Percentiles rank a stretch among this genome's conserved stretches.
Evolutionary conservation across 148 eudicot species (phyloP).

Genomic region (Hydrangea macrophylla): DNA sequence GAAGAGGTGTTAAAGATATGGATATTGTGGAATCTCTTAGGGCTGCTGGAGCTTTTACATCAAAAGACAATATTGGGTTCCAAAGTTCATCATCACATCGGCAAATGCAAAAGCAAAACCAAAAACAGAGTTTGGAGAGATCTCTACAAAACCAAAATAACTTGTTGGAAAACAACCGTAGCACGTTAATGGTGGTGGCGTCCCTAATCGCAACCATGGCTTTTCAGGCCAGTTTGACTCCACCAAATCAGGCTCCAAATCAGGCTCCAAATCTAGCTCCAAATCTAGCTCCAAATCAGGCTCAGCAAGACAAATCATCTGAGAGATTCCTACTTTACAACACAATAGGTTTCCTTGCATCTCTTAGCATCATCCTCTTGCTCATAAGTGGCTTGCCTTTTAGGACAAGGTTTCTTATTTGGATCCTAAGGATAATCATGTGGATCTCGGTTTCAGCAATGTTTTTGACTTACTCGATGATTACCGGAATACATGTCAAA

Average conservation of each 20-base stretch:
- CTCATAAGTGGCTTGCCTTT: slow-evolving; percentile 6
- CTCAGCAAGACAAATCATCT: slow-evolving; percentile 25
- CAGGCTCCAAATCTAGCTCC: too few relatives aligned
- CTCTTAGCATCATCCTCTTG: slow-evolving; percentile 22
- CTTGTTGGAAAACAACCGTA: slow-evolving; percentile 13
- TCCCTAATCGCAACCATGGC: slow-evolving; percentile 36
- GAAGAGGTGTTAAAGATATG: background rate
- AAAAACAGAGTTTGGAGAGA: background rate
- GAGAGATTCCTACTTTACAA: background rate
- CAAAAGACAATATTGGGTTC: background rate
- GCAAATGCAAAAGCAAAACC: too few relatives aligned
- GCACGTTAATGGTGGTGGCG: slow-evolving; percentile 27
- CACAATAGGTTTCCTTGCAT: slow-evolving; percentile 16
- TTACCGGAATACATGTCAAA: slow-evolving; percentile 6
- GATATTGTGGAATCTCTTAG: background rate
- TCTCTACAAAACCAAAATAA: background rate
- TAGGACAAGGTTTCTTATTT: background rate
- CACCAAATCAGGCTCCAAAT: too few relatives aligned
- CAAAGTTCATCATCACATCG: too few relatives aligned
- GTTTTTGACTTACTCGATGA: too few relatives aligned
- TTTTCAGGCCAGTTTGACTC: slow-evolving; percentile 29
- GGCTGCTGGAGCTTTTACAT: background rate
- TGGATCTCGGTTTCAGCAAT: background rate
- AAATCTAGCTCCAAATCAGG: too few relatives aligned
- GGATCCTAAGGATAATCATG: slow-evolving; percentile 4